Conservation (phyloP, 2,329 filamentous ascomycete genomes). For the Diaporthe sp. region DNA sequence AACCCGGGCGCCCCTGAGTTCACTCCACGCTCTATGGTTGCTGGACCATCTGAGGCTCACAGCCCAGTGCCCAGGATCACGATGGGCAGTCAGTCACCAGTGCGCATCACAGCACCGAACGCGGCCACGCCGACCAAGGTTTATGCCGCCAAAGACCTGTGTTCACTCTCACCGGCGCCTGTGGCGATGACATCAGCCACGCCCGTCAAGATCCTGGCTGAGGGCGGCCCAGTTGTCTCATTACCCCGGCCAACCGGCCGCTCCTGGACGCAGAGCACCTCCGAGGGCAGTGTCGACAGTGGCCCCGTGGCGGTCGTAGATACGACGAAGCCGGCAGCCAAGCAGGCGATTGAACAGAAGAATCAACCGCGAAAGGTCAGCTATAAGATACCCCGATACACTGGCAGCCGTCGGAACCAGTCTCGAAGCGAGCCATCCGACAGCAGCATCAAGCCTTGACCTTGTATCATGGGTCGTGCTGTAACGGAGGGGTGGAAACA, state of each 20-base stretch:
- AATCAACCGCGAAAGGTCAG: constrained; percentile 43
- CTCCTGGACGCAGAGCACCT: constrained; percentile 1
- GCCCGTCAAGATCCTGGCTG: constrained; percentile 16
- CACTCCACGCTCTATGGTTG: constrained; percentile 58
- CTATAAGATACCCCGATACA: constrained; percentile 51
- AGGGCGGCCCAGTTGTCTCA: constrained; percentile 32
- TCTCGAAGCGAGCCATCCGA: constrained; percentile 61
- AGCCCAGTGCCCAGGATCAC: constrained; percentile 43
- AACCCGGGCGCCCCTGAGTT: constrained; percentile 70
- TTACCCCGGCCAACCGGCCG: constrained; percentile 13
- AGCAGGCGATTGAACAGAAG: constrained; percentile 40
- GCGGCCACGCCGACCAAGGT: constrained; percentile 7
- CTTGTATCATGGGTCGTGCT: neutral
- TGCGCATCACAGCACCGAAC: constrained; percentile 6
- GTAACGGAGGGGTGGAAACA: neutral
- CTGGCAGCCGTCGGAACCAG: constrained; percentile 56
- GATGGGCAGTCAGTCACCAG: constrained; percentile 39
- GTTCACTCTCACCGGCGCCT: neutral
- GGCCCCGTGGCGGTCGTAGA: constrained; percentile 1
- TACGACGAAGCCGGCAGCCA: constrained; percentile 2
- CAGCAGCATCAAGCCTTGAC: constrained; percentile 28
- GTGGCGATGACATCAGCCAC: constrained; percentile 25
- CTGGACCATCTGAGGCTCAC: constrained; percentile 40
- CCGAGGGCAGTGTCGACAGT: constrained; percentile 8
- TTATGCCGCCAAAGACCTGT: neutral